Evolutionary conservation across 805 yeast species (phyloP).

Genomic region (Hanseniaspora thailandica): DNA sequence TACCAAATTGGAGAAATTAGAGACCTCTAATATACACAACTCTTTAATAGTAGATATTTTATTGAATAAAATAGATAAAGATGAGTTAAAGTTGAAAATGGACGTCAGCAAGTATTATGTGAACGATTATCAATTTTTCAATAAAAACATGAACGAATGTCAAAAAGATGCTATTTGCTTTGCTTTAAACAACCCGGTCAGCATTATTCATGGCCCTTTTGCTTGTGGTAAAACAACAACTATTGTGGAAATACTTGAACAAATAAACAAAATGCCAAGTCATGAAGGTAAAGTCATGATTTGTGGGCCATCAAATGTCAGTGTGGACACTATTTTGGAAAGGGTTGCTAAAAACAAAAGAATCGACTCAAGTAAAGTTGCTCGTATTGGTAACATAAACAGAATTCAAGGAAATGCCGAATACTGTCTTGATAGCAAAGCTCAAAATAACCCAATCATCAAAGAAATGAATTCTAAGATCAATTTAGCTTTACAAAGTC

Average conservation of each 20-base stretch:
- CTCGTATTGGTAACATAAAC: constrained; percentile 91
- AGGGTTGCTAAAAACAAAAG: constrained; percentile 36
- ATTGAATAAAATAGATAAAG: constrained; percentile 31
- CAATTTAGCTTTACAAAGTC: constrained; percentile 34
- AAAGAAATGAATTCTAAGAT: constrained; percentile 64
- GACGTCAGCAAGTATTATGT: constrained; percentile 5
- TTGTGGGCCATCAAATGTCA: constrained; percentile 88
- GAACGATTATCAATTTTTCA: too few species aligned
- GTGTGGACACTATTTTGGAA: constrained; percentile 85
- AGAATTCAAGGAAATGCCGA: constrained; percentile 50
- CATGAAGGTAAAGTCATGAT: constrained; percentile 54
- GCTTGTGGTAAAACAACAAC: constrained; percentile 80
- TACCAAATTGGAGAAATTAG: constrained; percentile 48
- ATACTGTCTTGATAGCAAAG: constrained; percentile 63
- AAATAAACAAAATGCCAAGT: constrained; percentile 35
- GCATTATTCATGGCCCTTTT: constrained; percentile 65
- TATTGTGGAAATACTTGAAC: constrained; percentile 66
- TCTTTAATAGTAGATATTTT: constrained; percentile 30
- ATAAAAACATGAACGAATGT: constrained; percentile 40
- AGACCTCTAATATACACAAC: constrained; percentile 29
- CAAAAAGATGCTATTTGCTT: constrained; percentile 64
- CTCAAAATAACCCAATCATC: constrained; percentile 49
- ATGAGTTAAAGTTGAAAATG: constrained; percentile 7
- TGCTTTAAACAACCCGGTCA: constrained; percentile 47
- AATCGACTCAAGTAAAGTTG: constrained; percentile 38